Percentiles rank a stretch among this genome's conserved stretches.
phyloP scores from a whole-genome alignment of 2,329 filamentous ascomycete genomes.

The Emergomyces orientalis region DNA sequence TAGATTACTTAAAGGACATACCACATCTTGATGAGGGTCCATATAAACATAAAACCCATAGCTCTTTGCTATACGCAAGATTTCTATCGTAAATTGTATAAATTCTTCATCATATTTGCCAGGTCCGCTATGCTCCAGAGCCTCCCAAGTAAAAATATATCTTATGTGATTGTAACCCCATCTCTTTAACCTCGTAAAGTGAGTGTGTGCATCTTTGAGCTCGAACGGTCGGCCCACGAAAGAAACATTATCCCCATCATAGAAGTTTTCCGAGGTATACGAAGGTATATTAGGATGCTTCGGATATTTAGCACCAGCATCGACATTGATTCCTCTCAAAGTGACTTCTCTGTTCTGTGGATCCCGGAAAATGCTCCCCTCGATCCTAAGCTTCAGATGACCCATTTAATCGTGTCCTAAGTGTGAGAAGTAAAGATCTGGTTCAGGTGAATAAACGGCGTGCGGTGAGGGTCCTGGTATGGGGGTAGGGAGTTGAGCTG shows the following conservation, averaged over 20 bases:
- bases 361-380: conserved; percentile 79
- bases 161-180: conserved; percentile 95
- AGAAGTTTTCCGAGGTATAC: conserved; percentile 69
- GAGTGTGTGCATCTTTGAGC: conserved; percentile 68
- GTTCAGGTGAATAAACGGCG: neutral
- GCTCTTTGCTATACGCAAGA: conserved; percentile 71
- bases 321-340: conserved; percentile 87
- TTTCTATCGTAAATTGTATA: conserved; percentile 80
- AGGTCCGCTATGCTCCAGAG: conserved; percentile 86
- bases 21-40: conserved; percentile 97
- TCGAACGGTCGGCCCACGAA: conserved; percentile 82
- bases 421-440: neutral
- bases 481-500: neutral
- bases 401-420: conserved; percentile 48
- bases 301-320: conserved; percentile 82
- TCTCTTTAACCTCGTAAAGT: conserved; percentile 75
- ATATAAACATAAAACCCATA: conserved; percentile 97
- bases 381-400: conserved; percentile 67
- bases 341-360: conserved; percentile 71
- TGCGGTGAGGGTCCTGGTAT: neutral
- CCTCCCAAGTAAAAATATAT: conserved; percentile 98
- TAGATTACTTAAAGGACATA: conserved; percentile 26
- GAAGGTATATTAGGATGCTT: conserved; percentile 73
- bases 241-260: conserved; percentile 82
- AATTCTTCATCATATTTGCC: conserved; percentile 89